A percentile compares a stretch with the other conserved stretches of the same genome.
Conservation (phyloP, 768 basidiomycete genomes). For the Leccinum truebloodii region DNA sequence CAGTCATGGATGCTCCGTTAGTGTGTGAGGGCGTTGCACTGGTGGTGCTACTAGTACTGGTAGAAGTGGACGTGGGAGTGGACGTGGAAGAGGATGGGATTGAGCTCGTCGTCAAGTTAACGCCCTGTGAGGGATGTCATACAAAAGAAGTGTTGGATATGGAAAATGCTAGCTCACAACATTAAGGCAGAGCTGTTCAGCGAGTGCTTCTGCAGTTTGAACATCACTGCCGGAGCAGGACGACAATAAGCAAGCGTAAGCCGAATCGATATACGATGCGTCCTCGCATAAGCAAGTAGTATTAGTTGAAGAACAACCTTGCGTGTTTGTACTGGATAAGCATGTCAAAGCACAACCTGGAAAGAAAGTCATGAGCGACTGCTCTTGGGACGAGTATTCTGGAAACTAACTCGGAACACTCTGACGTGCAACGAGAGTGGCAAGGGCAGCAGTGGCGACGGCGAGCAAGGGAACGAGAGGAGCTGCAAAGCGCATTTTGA, state of each 20-base stretch:
- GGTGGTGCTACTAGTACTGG: neutral
- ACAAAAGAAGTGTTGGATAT: neutral
- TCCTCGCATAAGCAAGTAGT: slow-evolving; percentile 58
- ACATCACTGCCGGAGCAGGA: slow-evolving; percentile 53
- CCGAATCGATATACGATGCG: slow-evolving; percentile 43
- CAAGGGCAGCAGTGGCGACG: slow-evolving; percentile 17
- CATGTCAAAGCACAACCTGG: slow-evolving; percentile 57
- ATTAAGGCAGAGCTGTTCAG: slow-evolving; percentile 45
- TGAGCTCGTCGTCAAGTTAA: slow-evolving; percentile 44
- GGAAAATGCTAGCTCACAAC: slow-evolving; percentile 42
- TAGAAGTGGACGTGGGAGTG: neutral
- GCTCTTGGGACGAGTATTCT: neutral
- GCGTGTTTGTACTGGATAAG: slow-evolving; percentile 43
- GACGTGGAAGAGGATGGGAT: slow-evolving; percentile 4
- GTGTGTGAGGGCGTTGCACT: slow-evolving; percentile 1
- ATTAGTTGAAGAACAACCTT: slow-evolving; percentile 50
- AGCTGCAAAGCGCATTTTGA: slow-evolving; percentile 21
- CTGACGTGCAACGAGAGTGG: slow-evolving; percentile 23
- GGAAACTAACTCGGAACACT: slow-evolving; percentile 24
- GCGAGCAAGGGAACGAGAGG: slow-evolving; percentile 16
- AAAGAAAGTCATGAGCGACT: neutral
- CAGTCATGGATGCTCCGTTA: slow-evolving; percentile 7
- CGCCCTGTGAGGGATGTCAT: slow-evolving; percentile 41
- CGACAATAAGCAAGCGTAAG: slow-evolving; percentile 48
- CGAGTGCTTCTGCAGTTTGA: slow-evolving; percentile 39